These are phyloP conservation scores for Irpex rosettiformis DNA, from an alignment of 1,284 basidiomycete genomes.

Conservation along the genomic window DNA sequence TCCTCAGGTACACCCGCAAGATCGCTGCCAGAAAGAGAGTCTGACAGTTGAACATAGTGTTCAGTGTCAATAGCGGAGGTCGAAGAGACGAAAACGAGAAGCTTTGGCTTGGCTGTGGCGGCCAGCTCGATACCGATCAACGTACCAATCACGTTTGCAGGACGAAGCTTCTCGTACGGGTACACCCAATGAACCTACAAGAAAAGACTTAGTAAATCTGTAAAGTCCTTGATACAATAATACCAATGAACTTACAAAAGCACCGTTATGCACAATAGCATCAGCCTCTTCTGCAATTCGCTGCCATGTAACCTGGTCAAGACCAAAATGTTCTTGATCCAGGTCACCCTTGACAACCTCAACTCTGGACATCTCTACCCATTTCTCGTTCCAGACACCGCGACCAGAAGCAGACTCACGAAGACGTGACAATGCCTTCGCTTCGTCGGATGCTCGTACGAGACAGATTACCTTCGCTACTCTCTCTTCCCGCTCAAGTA, in stretches of 20 bases:
- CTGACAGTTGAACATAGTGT: slow-evolving; percentile 86
- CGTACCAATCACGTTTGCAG: slow-evolving; percentile 90
- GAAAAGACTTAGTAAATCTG: slow-evolving; percentile 2
- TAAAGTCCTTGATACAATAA: no score
- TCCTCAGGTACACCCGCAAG: slow-evolving; percentile 77
- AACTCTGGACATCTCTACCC: slow-evolving; percentile 69
- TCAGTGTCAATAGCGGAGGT: slow-evolving; percentile 93
- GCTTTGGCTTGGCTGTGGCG: slow-evolving; percentile 72
- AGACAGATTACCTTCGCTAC: slow-evolving; percentile 91
- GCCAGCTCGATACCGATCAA: slow-evolving; percentile 83
- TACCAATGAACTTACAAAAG: slow-evolving; percentile 62
- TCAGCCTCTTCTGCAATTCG: slow-evolving; percentile 76
- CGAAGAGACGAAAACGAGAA: slow-evolving; percentile 89
- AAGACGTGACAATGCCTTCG: slow-evolving; percentile 71
- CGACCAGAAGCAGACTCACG: slow-evolving; percentile 78
- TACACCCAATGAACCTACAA: slow-evolving; percentile 98
- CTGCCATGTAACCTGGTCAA: slow-evolving; percentile 66
- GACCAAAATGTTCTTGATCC: slow-evolving; percentile 73
- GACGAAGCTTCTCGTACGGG: slow-evolving; percentile 91
- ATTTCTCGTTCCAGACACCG: slow-evolving; percentile 91
- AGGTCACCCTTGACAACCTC: slow-evolving; percentile 92
- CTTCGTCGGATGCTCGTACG: slow-evolving; percentile 70
- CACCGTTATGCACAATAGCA: slow-evolving; percentile 92
- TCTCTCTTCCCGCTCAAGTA: slow-evolving; percentile 57
- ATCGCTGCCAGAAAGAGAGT: slow-evolving; percentile 42